Evolutionary conservation across 371 early-diverging fungal genomes (phyloP), one percentile per base, ranked within the genome.

Genomic region (Ecytonucleospora hepatopenaei): DNA sequence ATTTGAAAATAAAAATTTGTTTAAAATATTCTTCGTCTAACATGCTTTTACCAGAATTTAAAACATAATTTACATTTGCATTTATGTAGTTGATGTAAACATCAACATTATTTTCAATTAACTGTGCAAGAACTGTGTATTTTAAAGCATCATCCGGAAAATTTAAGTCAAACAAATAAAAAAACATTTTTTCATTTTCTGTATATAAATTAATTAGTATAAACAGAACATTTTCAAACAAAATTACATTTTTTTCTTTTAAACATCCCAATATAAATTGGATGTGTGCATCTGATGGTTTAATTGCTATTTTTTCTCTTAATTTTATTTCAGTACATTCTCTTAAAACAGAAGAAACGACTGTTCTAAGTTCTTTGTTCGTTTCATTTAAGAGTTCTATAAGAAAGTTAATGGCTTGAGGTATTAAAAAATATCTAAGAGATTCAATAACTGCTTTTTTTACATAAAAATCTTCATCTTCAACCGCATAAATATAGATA

Each of bases 401-500:
- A 2, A 62, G 51, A 53, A 24, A 62, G 16, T 62, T 30, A 16
- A 62, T 19, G 2, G 26, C 34, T 5, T 15, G 5, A 4, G 47
- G n/a, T 19, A 28, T 28, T 4, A 27, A 24, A 24, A 62, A 62
- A 8, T 28, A 12, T 27, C 8, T 26, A 2, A 72, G 27, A 34
- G 73, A 49, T 21, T 51, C 33, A 15, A 69, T 58, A 1, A 67
- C 59, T 19, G 59, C 59, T 49, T 55, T 58, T 49, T 68, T 65
- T 2, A 73, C 67, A 0, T 33, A 35, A 33, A n/a, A 1, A 19
- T 33, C 54, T 33, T 73, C 73, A 48, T 73, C 73, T 58, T 73
- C 73, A 31, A 65, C 32, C 19, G 68, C 73, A 49, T 73, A 73
- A 16, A 73, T 53, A 35, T 69, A 54, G 12, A 54, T 30, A 2